Conservation (phyloP, 768 basidiomycete species). For the Xerocomus potaroensis region DNA sequence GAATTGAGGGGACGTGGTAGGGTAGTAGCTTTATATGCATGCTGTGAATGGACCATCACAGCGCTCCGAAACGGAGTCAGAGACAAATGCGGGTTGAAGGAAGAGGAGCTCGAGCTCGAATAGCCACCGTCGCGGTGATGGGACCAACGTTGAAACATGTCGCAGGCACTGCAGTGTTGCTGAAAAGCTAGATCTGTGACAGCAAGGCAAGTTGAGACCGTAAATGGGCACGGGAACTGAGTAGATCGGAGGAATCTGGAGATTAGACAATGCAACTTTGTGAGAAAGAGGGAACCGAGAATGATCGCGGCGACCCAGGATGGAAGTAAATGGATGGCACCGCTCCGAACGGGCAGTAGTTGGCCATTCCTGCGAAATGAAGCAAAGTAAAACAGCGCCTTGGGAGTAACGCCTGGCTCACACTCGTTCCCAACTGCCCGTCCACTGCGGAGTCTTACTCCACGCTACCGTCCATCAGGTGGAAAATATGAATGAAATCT, state of each 20-base stretch:
- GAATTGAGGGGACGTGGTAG: not conserved
- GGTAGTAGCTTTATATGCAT: conserved; percentile 31
- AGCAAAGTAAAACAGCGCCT: conserved; percentile 21
- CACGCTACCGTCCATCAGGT: not conserved
- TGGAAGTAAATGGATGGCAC: conserved; percentile 14
- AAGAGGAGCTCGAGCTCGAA: conserved; percentile 27
- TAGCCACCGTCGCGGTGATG: conserved; percentile 34
- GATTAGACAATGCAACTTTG: conserved; percentile 21
- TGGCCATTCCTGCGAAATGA: conserved; percentile 25
- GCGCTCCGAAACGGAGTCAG: conserved; percentile 28
- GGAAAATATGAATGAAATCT: not conserved
- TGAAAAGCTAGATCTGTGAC: conserved; percentile 28
- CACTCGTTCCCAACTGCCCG: conserved; percentile 17
- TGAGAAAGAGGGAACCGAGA: conserved; percentile 14
- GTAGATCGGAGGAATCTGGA: conserved; percentile 14
- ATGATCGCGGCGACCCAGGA: conserved; percentile 24
- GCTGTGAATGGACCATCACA: conserved; percentile 23
- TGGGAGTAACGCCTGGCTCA: conserved; percentile 4
- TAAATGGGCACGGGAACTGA: conserved; percentile 17
- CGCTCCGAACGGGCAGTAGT: conserved; percentile 19
- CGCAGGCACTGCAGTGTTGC: conserved; percentile 30
- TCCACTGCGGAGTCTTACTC: conserved; percentile 15
- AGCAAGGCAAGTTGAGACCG: conserved; percentile 22
- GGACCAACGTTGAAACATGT: conserved; percentile 32
- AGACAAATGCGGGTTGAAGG: conserved; percentile 25